Evolutionary conservation across 2,329 filamentous ascomycete species (phyloP), one percentile per base, ranked within the genome.

Genomic region (Aciculosporium take): DNA sequence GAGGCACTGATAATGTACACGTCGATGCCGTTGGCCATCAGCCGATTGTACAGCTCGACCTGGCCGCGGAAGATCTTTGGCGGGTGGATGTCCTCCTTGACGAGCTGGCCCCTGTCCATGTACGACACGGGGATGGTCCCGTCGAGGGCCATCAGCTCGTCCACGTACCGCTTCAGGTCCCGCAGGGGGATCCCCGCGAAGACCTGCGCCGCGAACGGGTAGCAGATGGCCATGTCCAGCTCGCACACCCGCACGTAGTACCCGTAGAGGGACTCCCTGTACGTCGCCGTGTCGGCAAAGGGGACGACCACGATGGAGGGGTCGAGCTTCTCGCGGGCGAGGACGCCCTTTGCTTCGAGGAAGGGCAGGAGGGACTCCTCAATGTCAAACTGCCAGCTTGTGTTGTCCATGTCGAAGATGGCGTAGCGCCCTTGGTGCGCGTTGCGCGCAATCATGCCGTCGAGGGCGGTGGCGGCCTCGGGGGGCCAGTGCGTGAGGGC

Each of bases 331-430:
- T 64, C 59, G 42, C 64, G 59, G 2, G 61, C 63, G 18, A 67
- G 40, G 33, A 67, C 52, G 29, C 61, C 60, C 41, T 56, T 58
- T 52, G 56, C 60, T 46, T 67, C 64, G 37, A 67, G 61, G 33
- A 52, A 67, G 2, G 64, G 63, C 40, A 67, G 51, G 39, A 67
- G 51, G 2, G 62, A 64, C 50, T 67, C 64, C 42, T 66, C 63
- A 9, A 67, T 47, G 39, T 67, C 64, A 39, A 53, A 64, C 37
- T 55, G 56, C 29, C 60, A 67, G 46, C 57, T 60, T 3, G 64
- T 67, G 51, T 67, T 66, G 54, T 67, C 64, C 64, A 66, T 66
- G 52, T 67, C 62, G 35, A 65, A 65, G 20, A 61, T 55, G 10
- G 62, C 62, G 34, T 61, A 65, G 39, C 55, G 54, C 20, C 58